Conservation (phyloP, 352 stramenopile genomes). For the Pythium vanterpoolii region DNA sequence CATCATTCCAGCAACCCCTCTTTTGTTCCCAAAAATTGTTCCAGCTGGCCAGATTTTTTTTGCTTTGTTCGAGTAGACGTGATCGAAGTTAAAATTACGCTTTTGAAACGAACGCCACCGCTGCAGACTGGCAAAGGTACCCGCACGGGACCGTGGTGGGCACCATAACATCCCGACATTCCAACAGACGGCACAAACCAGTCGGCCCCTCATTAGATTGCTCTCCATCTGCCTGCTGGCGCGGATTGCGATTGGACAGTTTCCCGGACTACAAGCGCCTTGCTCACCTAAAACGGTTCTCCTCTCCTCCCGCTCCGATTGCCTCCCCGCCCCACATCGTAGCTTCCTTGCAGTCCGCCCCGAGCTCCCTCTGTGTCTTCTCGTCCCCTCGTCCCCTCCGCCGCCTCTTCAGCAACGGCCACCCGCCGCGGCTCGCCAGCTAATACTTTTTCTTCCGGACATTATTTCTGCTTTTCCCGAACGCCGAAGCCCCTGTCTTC, state of each 20-base stretch:
- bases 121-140: not conserved
- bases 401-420: not conserved
- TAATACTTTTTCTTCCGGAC: constrained; percentile 1
- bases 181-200: not conserved
- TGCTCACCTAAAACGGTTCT: not conserved
- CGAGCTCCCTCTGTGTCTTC: too few species aligned
- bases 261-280: too few species aligned
- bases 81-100: constrained; percentile 24
- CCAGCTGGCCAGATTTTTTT: not conserved
- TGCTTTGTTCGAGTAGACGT: not conserved
- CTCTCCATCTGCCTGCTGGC: too few species aligned
- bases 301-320: too few species aligned
- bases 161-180: not conserved
- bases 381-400: not conserved
- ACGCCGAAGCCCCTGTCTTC: constrained; percentile 12
- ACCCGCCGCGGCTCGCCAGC: not conserved
- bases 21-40: not conserved
- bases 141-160: not conserved
- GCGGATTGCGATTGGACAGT: too few species aligned
- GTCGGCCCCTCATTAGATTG: not conserved
- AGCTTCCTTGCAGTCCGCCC: too few species aligned
- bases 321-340: too few species aligned
- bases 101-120: constrained; percentile 1
- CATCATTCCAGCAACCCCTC: not conserved
- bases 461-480: constrained; percentile 8